These are phyloP conservation scores for Arctium lappa DNA, from an alignment of 129 eudicot genomes.

Conservation along the genomic window DNA sequence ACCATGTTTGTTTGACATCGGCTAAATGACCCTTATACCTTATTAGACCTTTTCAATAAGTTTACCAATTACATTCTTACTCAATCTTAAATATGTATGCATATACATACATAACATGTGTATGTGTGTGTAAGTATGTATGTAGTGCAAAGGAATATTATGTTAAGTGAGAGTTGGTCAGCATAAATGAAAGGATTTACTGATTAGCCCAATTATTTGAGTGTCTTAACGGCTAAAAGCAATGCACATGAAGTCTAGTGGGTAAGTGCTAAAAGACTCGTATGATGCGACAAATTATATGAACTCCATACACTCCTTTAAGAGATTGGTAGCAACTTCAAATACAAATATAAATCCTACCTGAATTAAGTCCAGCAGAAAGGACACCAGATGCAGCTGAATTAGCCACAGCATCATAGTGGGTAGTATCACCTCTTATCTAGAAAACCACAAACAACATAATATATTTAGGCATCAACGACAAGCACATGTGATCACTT, in stretches of 20 bases:
- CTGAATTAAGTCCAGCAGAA: conserved; percentile 85
- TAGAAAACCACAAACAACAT: conserved; percentile 18
- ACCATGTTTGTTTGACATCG: neutral
- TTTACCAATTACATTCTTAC: no score
- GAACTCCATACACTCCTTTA: neutral
- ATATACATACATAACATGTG: neutral
- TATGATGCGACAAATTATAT: neutral
- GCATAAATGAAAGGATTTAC: neutral
- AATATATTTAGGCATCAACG: neutral
- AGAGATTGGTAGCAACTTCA: neutral
- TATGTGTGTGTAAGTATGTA: neutral
- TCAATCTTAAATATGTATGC: no score
- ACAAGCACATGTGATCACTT: neutral
- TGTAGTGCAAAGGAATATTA: neutral
- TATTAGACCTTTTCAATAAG: no score
- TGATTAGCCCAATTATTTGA: neutral
- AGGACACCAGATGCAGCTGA: conserved; percentile 90
- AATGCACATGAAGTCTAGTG: neutral
- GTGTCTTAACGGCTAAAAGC: no score
- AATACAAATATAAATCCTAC: conserved; percentile 32
- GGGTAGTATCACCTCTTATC: conserved; percentile 89
- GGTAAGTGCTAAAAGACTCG: neutral
- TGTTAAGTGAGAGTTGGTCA: neutral
- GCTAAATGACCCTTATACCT: no score
- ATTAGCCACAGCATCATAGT: conserved; percentile 93